Evolutionary conservation across 345 rosid genomes (phyloP).

Genomic region (Gynandropsis gynandra): DNA sequence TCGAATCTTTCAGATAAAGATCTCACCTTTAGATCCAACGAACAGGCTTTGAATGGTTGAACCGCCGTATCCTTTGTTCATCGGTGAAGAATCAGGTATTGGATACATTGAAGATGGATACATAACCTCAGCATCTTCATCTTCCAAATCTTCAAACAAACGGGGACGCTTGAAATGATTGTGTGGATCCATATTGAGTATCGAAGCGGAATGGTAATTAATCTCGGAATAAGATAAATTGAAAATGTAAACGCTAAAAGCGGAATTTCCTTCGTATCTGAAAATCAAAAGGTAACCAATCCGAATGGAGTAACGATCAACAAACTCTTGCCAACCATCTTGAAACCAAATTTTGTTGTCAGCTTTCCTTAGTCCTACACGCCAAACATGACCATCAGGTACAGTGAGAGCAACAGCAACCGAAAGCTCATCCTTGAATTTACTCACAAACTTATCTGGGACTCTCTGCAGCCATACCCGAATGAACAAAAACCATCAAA

Average conservation of each 20-base stretch:
- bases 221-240: constrained; percentile 64
- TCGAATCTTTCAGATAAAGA: background rate
- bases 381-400: constrained; percentile 71
- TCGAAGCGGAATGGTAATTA: constrained; percentile 44
- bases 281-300: constrained; percentile 72
- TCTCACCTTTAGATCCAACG: constrained; percentile 29
- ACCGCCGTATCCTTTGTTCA: constrained; percentile 36
- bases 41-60: constrained; percentile 51
- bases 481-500: constrained; percentile 14
- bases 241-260: constrained; percentile 67
- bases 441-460: constrained; percentile 72
- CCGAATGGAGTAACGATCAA: constrained; percentile 61
- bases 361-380: constrained; percentile 62
- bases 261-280: constrained; percentile 78
- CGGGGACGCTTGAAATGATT: constrained; percentile 50
- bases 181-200: constrained; percentile 26
- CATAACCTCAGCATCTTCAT: constrained; percentile 44
- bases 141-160: constrained; percentile 66
- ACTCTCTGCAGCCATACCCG: constrained; percentile 57
- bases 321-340: constrained; percentile 82
- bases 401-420: constrained; percentile 61
- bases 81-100: constrained; percentile 23
- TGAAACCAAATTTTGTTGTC: constrained; percentile 70
- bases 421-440: constrained; percentile 63
- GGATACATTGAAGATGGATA: constrained; percentile 26